phyloP scores from a whole-genome alignment of 371 early-diverging fungal species.

The Circinella minor region DNA sequence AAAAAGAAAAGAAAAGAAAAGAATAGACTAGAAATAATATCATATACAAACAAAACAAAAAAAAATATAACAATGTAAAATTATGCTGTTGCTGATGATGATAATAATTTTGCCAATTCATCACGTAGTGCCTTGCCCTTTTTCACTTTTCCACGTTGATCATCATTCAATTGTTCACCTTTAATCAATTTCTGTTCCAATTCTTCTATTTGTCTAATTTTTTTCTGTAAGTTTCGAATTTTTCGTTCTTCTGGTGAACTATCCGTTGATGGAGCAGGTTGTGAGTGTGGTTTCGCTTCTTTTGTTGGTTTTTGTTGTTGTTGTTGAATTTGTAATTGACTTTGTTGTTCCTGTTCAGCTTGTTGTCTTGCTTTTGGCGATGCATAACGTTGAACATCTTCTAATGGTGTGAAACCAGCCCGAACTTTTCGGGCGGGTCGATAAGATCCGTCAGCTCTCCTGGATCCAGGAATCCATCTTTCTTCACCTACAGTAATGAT shows the following conservation, averaged over 20 bases:
- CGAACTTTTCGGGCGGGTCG: constrained; percentile 73
- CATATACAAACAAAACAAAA: too few species aligned
- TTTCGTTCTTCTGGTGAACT: constrained; percentile 41
- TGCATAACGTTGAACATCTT: constrained; percentile 67
- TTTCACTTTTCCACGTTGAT: constrained; percentile 34
- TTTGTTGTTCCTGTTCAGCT: constrained; percentile 21
- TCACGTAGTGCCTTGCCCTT: constrained; percentile 35
- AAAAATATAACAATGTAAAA: neutral
- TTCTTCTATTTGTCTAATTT: constrained; percentile 87
- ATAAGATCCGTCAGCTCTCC: constrained; percentile 72
- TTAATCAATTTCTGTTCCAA: constrained; percentile 76
- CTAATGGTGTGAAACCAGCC: constrained; percentile 68
- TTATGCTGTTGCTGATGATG: neutral
- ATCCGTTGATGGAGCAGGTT: constrained; percentile 9
- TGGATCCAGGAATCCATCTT: constrained; percentile 61
- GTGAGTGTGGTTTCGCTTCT: constrained; percentile 21
- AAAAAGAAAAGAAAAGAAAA: neutral
- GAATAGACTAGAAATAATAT: too few species aligned
- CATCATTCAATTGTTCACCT: constrained; percentile 82
- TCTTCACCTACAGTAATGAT: constrained; percentile 64
- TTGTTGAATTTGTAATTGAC: constrained; percentile 22
- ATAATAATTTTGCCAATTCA: constrained; percentile 27
- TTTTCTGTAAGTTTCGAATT: constrained; percentile 84
- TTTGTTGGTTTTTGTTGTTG: constrained; percentile 23
- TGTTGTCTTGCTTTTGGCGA: constrained; percentile 47